Base-by-base conservation (phyloP, 1,139 yeast genomes). In the Pichia sorboxylosa region DNA sequence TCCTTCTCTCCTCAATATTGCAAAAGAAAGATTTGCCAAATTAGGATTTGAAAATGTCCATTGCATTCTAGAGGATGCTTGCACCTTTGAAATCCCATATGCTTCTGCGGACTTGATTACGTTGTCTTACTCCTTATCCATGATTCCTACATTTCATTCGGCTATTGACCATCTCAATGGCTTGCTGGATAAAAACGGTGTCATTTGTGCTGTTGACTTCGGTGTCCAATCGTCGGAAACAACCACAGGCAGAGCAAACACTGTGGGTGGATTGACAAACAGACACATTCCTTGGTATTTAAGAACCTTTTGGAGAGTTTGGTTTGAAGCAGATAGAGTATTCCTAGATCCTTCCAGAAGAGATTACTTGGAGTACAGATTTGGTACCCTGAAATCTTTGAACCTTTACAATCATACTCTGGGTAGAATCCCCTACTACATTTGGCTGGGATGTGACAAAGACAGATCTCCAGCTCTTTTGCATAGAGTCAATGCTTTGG, bases 251-350 rank as follows among this genome's bases (percentile, higher is more conserved):
- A 67, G 82, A 51, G 66, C 74, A 35, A 73, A 79, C 47, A 77
- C 87, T 6, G 59, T 80, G 25, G 92, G 92, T 33, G 92, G 92
- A 7, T 60, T 74, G 42, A 66, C 67, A 21, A 69, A 73, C 46
- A 65, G 92, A 50, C 79, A 79, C 50, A 76, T 73, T 41, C 77
- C 84, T 25, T 81, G 92, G 92, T 43, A 77, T 35, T 64, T 72
- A 34, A 64, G 93, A 51, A 78, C 82, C 28, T 81, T 81, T 52
- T 81, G 94, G 94, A 67, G 85, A 51, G 62, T 77, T 34, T 81
- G 94, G 94, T 81, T 81, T 55, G 94, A 81, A 55, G 78, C 80
- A 35, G 94, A 81, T 54, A 69, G 77, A 43, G 93, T 81, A 4
- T 78, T 73, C 47, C 64, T 81, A 45, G 93, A 81, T 50, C 75